Conservation (phyloP, 1,284 basidiomycete genomes). For the Wallemia hederae region DNA sequence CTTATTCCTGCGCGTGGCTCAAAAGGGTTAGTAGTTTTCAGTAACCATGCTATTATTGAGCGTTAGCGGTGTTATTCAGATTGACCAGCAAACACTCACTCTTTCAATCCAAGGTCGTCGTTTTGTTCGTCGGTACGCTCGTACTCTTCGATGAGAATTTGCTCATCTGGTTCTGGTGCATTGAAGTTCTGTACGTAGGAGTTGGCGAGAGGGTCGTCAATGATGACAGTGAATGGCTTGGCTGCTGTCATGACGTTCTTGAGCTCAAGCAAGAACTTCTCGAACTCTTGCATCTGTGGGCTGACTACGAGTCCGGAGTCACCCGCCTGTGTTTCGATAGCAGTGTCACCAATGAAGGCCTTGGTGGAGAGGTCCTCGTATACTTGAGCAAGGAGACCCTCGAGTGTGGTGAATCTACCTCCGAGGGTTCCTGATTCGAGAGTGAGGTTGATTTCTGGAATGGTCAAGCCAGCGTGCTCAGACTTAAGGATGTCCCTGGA, state of each 20-base stretch:
- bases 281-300: slow-evolving; percentile 30
- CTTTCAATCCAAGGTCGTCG: slow-evolving; percentile 53
- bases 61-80: neutral
- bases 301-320: slow-evolving; percentile 9
- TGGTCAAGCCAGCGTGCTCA: slow-evolving; percentile 63
- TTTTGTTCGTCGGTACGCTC: slow-evolving; percentile 70
- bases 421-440: slow-evolving; percentile 82
- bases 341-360: slow-evolving; percentile 28
- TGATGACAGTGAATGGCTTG: slow-evolving; percentile 57
- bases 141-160: slow-evolving; percentile 59
- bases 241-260: slow-evolving; percentile 51
- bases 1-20: neutral
- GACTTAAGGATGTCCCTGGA: slow-evolving; percentile 74
- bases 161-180: slow-evolving; percentile 69
- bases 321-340: slow-evolving; percentile 11
- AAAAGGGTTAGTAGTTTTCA: neutral
- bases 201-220: slow-evolving; percentile 87
- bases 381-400: slow-evolving; percentile 77
- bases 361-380: slow-evolving; percentile 86
- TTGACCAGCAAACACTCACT: neutral
- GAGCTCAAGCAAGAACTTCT: slow-evolving; percentile 44
- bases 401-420: slow-evolving; percentile 91
- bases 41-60: neutral
- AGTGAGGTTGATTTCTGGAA: slow-evolving; percentile 84
- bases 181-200: slow-evolving; percentile 52